Percentiles rank a stretch among this genome's conserved stretches.
These are phyloP conservation scores for Ailanthus altissimus DNA, from an alignment of 345 rosid species.

Conservation along the genomic window DNA sequence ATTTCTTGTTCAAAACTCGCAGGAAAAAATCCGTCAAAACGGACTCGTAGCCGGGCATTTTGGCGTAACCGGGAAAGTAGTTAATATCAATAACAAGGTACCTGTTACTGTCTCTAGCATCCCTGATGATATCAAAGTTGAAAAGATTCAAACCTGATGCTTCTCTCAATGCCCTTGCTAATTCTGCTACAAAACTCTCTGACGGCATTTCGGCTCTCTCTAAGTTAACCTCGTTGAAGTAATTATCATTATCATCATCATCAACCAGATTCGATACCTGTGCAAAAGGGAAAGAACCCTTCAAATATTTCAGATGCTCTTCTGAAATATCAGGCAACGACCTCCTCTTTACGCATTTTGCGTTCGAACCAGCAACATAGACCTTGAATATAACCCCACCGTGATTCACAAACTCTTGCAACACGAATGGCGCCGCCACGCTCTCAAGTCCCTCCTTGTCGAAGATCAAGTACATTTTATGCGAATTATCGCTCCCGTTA, in stretches of 20 bases:
- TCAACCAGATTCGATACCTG: slow-evolving; percentile 55
- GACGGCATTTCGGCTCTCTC: slow-evolving; percentile 55
- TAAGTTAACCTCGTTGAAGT: slow-evolving; percentile 37
- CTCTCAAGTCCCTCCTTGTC: slow-evolving; percentile 51
- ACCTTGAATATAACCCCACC: slow-evolving; percentile 72
- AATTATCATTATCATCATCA: slow-evolving; percentile 36
- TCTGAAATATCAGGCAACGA: slow-evolving; percentile 58
- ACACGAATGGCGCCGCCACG: slow-evolving; percentile 55
- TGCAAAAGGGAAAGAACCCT: slow-evolving; percentile 52
- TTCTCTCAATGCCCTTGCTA: slow-evolving; percentile 53
- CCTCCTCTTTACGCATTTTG: slow-evolving; percentile 58
- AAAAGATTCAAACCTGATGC: slow-evolving; percentile 55
- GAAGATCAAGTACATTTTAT: slow-evolving; percentile 59
- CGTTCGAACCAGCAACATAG: slow-evolving; percentile 55
- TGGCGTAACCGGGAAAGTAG: slow-evolving; percentile 66
- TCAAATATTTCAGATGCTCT: slow-evolving; percentile 42
- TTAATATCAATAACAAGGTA: slow-evolving; percentile 67
- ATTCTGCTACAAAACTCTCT: slow-evolving; percentile 36
- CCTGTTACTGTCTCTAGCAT: slow-evolving; percentile 43
- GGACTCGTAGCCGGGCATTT: slow-evolving; percentile 58
- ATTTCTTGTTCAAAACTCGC: no score
- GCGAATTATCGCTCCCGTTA: slow-evolving; percentile 58
- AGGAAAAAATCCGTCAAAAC: slow-evolving; percentile 59
- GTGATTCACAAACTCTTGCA: slow-evolving; percentile 69
- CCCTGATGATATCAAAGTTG: slow-evolving; percentile 68